Conservation (phyloP, 2,329 filamentous ascomycete species). For the Aspergillus glaucus region DNA sequence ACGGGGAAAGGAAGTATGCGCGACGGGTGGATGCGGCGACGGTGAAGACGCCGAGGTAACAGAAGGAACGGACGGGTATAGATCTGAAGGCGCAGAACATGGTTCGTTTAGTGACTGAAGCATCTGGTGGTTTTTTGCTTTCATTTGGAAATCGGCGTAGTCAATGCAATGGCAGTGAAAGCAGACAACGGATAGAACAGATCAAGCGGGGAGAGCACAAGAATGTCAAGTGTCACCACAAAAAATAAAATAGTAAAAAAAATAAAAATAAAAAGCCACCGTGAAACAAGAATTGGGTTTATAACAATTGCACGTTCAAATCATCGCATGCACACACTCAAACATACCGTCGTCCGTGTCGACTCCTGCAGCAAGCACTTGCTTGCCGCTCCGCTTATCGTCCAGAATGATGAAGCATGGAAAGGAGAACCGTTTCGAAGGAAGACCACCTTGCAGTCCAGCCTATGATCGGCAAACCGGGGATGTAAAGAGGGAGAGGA, state of each 20-base stretch:
- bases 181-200: too few species aligned
- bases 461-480: slow-evolving; percentile 17
- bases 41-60: slow-evolving; percentile 33
- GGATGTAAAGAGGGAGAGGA: slow-evolving; percentile 4
- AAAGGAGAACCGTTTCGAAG: slow-evolving; percentile 27
- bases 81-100: slow-evolving; percentile 24
- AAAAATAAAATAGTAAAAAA: too few species aligned
- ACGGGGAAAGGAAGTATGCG: slow-evolving; percentile 16
- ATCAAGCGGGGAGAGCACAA: too few species aligned
- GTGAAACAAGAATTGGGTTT: too few species aligned
- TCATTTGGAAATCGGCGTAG: neutral
- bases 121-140: neutral
- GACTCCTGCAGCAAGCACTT: slow-evolving; percentile 43
- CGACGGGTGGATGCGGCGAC: slow-evolving; percentile 21
- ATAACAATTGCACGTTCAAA: too few species aligned
- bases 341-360: slow-evolving; percentile 37
- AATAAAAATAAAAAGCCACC: too few species aligned
- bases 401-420: slow-evolving; percentile 43
- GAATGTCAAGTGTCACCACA: too few species aligned
- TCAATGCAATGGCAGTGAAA: neutral
- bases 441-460: slow-evolving; percentile 23
- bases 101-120: neutral
- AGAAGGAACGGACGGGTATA: slow-evolving; percentile 31
- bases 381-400: slow-evolving; percentile 42
- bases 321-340: too few species aligned